Conservation (phyloP, 2,329 filamentous ascomycete species). For the Graphium sp. region DNA sequence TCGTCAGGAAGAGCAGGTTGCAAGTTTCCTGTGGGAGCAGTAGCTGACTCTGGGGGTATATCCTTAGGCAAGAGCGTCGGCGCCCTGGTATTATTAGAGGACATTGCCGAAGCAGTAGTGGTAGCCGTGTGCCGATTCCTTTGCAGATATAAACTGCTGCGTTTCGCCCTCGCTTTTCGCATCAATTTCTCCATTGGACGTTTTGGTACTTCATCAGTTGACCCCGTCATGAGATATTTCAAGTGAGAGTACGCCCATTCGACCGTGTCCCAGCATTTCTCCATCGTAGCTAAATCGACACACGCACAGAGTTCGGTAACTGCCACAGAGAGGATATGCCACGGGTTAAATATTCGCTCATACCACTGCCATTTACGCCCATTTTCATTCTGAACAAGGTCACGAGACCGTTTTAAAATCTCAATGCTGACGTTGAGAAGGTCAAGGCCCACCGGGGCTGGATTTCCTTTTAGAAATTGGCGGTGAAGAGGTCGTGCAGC, state of each 20-base stretch:
- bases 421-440: neutral
- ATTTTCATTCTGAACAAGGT: neutral
- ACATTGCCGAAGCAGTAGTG: too few relatives aligned
- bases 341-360: slow-evolving; percentile 1
- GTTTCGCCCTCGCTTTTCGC: neutral
- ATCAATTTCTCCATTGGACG: slow-evolving; percentile 2
- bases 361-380: neutral
- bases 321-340: slow-evolving; percentile 1
- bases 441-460: neutral
- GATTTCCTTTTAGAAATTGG: neutral
- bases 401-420: slow-evolving; percentile 1
- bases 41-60: too few relatives aligned
- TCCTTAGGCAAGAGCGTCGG: too few relatives aligned
- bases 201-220: neutral
- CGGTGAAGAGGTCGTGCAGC: slow-evolving; percentile 1
- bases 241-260: slow-evolving; percentile 1
- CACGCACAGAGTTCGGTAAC: slow-evolving; percentile 1
- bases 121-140: too few relatives aligned
- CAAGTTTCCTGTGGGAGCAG: too few relatives aligned
- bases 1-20: too few relatives aligned
- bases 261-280: neutral
- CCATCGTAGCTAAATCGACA: neutral
- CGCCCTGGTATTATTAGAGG: too few relatives aligned
- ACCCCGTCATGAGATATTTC: neutral
- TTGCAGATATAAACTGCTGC: slow-evolving; percentile 1